Evolutionary conservation across 1,284 basidiomycete species (phyloP), one percentile per base, ranked within the genome.

Genomic region (Leccinum subspadiceum): DNA sequence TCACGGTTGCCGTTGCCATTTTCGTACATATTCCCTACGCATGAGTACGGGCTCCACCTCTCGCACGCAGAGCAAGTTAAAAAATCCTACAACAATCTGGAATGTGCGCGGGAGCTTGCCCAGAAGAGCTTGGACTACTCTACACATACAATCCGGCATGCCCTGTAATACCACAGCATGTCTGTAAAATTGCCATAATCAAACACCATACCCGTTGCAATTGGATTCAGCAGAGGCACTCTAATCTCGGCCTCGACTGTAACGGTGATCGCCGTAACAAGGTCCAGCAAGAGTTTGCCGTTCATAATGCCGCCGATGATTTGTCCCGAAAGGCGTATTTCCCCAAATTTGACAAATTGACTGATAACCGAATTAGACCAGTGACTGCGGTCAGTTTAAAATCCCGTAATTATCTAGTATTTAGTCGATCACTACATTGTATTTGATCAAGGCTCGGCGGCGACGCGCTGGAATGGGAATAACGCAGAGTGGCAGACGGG

Each of bases 231-330:
- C 58, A 1, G 54, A 64, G 53, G 61, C 62, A 10, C 60, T 62
- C 15, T 20, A 44, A 31, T 17, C 58, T 62, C 33, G 58, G 62
- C 2, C 61, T 62, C 9, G 55, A 64, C 33, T 64, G 62, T 39
- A 37, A 31, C 29, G 2, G 31, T 64, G 1, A 29, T 62, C 15
- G 53, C 62, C 7, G 58, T 55, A 55, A 61, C 50, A 10, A n/a
- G 50, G n/a, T 52, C 50, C 12, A n/a, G 50, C 7, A 51, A 51
- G 17, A 61, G 60, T 29, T 46, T 64, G 7, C 61, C 61, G 9
- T 64, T 62, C 33, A 24, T 59, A 1, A 62, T 64, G 62, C 62
- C 62, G 4, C 35, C 35, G 2, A 57, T 64, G 54, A 26, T 62
- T 4, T 17, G 52, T 37, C 31, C 6, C 10, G 10, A 60, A 31